Base-by-base conservation (phyloP, 768 basidiomycete genomes). In the Tricholoma sp. region DNA sequence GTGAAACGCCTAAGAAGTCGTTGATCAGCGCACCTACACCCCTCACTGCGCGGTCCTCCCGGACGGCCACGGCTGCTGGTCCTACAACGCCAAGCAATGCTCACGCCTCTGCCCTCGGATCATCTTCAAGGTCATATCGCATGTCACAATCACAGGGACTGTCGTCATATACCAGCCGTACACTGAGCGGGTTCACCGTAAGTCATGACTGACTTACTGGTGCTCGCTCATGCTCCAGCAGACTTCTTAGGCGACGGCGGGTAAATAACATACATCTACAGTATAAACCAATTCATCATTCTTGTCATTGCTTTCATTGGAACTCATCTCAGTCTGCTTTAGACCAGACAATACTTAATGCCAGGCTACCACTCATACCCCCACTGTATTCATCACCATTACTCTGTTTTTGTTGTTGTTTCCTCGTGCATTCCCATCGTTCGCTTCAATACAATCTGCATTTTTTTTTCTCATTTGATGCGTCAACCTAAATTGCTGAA, bases 11-110 rank as follows among this genome's bases (percentile, higher is more conserved):
- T 15, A 94, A 92, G 77, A 93, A 94, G 73, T 89, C 90, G 4
- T 80, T 90, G 65, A 94, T 94, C 60, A 87, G 91, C 64, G 91
- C 90, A 11, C 92, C 92, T 6, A 91, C 92, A 2, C 91, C 92
- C 1, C 76, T 94, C 53, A 88, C 92, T 17, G 90, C 92, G 57
- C 87, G 92, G 49, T 79, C 80, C 11, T 75, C 83, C 5, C 82
- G 88, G 57, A 82, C 80, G 33, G 74, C 75, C 13, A 59, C 67
- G 18, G 79, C 76, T 55, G 80, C 80, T 32, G 75, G 68, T 13
- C 77, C 82, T 44, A 79, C 79, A 50, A 89, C 88, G 3, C 86
- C 88, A 11, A 81, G 75, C 66, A 76, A 66, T 49, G 73, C 80
- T 17, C 83, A 87, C 63, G 63, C 77, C 31, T 77, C 84, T 41